A percentile compares a stretch with the other conserved stretches of the same genome.
These are phyloP conservation scores for Boletellus sp. DNA, from an alignment of 768 basidiomycete genomes.

Conservation along the genomic window DNA sequence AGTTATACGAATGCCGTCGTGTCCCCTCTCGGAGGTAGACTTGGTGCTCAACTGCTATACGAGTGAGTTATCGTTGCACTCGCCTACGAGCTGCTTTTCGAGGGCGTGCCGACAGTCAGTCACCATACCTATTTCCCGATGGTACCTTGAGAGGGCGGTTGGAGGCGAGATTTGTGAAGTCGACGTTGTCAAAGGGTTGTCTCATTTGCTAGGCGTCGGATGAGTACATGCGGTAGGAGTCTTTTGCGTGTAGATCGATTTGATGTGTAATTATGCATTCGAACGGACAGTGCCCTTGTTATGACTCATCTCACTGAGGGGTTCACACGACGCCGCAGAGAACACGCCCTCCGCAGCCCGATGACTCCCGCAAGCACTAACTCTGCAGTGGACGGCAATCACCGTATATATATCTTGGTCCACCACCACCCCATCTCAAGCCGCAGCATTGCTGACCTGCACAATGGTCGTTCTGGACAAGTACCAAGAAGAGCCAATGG, in stretches of 20 bases:
- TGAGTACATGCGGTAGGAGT: not conserved
- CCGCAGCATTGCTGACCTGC: not conserved
- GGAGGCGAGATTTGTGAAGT: constrained; percentile 11
- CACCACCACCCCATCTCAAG: not conserved
- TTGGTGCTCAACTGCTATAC: not conserved
- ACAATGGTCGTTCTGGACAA: constrained; percentile 24
- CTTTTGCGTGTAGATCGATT: not conserved
- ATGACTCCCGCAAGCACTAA: too few species aligned
- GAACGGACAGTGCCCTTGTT: too few species aligned
- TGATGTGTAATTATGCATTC: not conserved
- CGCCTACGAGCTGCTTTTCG: not conserved
- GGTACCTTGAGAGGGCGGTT: constrained; percentile 18
- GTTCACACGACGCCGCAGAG: too few species aligned
- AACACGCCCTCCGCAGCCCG: too few species aligned
- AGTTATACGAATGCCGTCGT: constrained; percentile 12
- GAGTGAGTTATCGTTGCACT: constrained; percentile 2
- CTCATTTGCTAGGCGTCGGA: constrained; percentile 8
- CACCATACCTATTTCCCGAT: constrained; percentile 13
- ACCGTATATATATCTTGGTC: not conserved
- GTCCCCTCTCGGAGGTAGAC: not conserved
- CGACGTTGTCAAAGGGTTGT: constrained; percentile 10
- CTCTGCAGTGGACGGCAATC: too few species aligned
- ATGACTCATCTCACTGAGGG: too few species aligned
- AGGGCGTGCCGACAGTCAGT: constrained; percentile 1
- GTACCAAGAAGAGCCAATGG: constrained; percentile 6